Evolutionary conservation across 2,329 filamentous ascomycete species (phyloP), one percentile per base, ranked within the genome.

Genomic region (Alternaria arborescens): DNA sequence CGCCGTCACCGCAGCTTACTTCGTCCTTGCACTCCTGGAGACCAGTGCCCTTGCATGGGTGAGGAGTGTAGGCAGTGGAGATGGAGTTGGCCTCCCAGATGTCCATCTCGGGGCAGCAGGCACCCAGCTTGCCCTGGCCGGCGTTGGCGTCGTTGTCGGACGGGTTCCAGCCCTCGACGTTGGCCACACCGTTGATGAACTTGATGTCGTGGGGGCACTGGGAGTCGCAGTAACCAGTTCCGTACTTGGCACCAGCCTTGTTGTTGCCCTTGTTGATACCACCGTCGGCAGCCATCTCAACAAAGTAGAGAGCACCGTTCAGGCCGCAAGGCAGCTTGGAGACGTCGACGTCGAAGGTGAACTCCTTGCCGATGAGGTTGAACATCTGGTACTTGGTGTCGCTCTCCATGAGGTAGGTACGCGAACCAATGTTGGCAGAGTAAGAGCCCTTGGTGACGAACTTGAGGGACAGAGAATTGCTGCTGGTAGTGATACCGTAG

Each of bases 31-130:
- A 90, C 57, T 83, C 81, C 55, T 76, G 75, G 68, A 86, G 83
- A 52, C 81, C 83, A 44, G 80, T 76, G 60, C 74, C 79, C 56
- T 78, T 79, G 82, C 89, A 91, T 43, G 87, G 83, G 76, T 91
- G 89, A 18, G 89, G 87, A 6, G 89, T 91, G 72, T 84, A 84
- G 53, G 89, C 89, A 16, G 84, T 85, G 20, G 88, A 85, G 72
- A 89, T 84, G 67, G 81, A 83, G 83, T 91, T 91, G 68, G 88
- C 88, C 80, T 91, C 88, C 88, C 88, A 90, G 77, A 89, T 83
- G 69, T 91, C 88, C 84, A 91, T 88, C 78, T 91, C 89, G 43
- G 84, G 79, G 77, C 88, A 91, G 85, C 89, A 91, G 40, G 87
- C 82, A 62, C 89, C 88, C 51, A 84, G 79, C 43, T 77, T 77